phyloP scores from a whole-genome alignment of 805 yeast species.

The Metschnikowia hibisci region DNA sequence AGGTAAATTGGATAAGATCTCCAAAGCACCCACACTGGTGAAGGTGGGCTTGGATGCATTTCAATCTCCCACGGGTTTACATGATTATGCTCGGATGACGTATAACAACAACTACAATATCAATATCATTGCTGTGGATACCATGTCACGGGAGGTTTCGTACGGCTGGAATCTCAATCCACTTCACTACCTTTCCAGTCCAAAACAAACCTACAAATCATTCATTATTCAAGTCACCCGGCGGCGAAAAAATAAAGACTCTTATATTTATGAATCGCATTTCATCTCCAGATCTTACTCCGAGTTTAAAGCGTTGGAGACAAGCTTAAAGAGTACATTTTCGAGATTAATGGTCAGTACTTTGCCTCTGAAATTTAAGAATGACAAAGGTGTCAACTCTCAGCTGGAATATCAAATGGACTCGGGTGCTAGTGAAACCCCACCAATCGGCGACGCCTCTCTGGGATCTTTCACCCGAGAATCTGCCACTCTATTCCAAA shows the following conservation, averaged over 20 bases:
- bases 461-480: background rate
- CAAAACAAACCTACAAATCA: conserved; percentile 26
- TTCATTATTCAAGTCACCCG: conserved; percentile 47
- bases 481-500: conserved; percentile 35
- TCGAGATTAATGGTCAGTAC: conserved; percentile 63
- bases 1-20: conserved; percentile 34
- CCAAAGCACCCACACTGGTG: conserved; percentile 14
- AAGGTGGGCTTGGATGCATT: conserved; percentile 14
- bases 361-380: conserved; percentile 52
- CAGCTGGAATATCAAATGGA: background rate
- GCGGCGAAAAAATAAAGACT: conserved; percentile 13
- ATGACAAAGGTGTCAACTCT: conserved; percentile 28
- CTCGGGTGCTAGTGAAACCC: background rate
- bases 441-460: background rate
- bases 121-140: conserved; percentile 65
- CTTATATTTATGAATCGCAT: conserved; percentile 23
- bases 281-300: conserved; percentile 61
- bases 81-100: conserved; percentile 22
- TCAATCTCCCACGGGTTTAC: conserved; percentile 10
- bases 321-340: conserved; percentile 47
- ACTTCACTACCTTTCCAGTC: conserved; percentile 6
- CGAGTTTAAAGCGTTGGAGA: conserved; percentile 61
- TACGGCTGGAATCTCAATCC: conserved; percentile 19
- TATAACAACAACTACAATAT: conserved; percentile 56
- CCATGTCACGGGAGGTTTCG: conserved; percentile 12